Evolutionary conservation across 2,329 filamentous ascomycete genomes (phyloP), one percentile per base, ranked within the genome.

Genomic region (Ilyonectria mors-panacis): DNA sequence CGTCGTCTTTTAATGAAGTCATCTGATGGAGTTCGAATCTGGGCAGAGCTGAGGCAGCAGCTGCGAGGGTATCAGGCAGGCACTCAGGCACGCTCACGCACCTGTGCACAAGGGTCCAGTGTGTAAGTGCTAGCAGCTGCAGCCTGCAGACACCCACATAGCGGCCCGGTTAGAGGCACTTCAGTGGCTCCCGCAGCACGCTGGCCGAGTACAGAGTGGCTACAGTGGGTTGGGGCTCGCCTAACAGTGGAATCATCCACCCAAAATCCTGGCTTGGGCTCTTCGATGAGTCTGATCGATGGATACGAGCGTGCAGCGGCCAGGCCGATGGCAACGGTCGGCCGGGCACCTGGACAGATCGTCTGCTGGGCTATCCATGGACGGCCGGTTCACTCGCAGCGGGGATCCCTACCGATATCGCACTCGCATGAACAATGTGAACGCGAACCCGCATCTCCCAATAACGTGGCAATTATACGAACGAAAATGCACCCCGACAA

Each of bases 401-500:
- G 69, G 71, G 63, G 65, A 64, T 64, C 39, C 59, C 47, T 64
- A 56, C 68, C 59, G 44, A 60, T 59, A 70, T 67, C 55, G 56
- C 54, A 67, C 45, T 72, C 65, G 67, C 70, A 67, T 67, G 65
- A 58, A 72, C 60, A 66, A 59, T 64, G 59, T 42, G 50, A 66
- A 65, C 60, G 57, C 63, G 57, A 61, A 53, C 51, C 47, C 54
- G 56, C 57, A 55, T 59, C 28, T 62, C 62, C 61, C 47, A n/a
- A 61, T 45, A 56, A 59, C 37, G 15, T 39, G 47, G 17, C 15
- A 15, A n/a, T 35, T 65, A 23, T 59, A 45, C 28, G 54, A 57
- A 58, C 50, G 33, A 63, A 48, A 47, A 47, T 55, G 42, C 51
- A 47, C n/a, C 9, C 21, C 23, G 19, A 53, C 8, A 51, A 57